Evolutionary conservation across 495 filamentous ascomycete genomes (phyloP), one percentile per base, ranked within the genome.

Genomic region (Aspergillus biplanus): DNA sequence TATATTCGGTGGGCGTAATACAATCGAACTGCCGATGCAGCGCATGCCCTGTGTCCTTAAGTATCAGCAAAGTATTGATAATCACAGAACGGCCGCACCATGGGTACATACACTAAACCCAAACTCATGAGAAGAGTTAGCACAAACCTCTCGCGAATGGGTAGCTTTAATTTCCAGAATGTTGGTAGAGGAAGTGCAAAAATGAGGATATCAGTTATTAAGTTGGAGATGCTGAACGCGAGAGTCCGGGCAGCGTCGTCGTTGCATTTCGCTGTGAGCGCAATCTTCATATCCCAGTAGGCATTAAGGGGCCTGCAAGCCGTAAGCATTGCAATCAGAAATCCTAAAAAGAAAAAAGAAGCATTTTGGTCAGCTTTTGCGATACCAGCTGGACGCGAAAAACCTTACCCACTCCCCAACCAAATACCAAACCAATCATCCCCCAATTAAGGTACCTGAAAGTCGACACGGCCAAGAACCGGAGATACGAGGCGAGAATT

Each of bases 401-500:
- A 27, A 27, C 21, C 44, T 33, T 52, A 60, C 58, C 7, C 0
- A 60, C 16, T 13, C 44, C 58, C 58, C 58, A 60, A n/a, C n/a
- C 32, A 18, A 21, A n/a, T 11, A 48, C 32, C 46, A 60, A 33
- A 3, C 12, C 27, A 37, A 60, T 37, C 44, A 60, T 60, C 11
- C 0, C 44, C 58, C 58, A 60, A 42, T n/a, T 60, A 4, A 60
- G 7, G 44, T 52, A 18, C 18, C 58, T 21, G 32, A 16, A 35
- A 13, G 27, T 35, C 16, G 44, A 13, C 9, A 33, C 27, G 4
- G 58, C 37, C 39, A 60, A 33, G 47, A 60, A 60, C 37, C 58
- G 48, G 32, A 60, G 58, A 33, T 60, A 60, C 5, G 58, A 60
- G 13, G 34, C 8, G 32, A 60, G 58, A 33, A 60, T 44, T 3